Base-by-base conservation (phyloP, 2,329 filamentous ascomycete genomes). In the Zymoseptoria crescenta region DNA sequence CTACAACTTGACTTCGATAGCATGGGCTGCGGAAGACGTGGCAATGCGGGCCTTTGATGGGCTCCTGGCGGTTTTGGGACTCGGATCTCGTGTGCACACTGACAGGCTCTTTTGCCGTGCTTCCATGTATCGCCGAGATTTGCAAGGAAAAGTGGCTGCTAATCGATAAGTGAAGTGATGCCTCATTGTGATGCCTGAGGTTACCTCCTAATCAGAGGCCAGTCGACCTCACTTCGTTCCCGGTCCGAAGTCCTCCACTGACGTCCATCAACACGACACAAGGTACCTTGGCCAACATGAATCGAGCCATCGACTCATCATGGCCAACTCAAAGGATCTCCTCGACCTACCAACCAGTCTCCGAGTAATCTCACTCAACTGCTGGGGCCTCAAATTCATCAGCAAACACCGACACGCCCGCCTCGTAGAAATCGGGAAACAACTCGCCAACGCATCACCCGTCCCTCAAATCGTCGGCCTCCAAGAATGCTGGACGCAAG, bases 321-420 rank as follows among this genome's bases (percentile, higher is more conserved):
- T 41, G 27, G 20, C 24, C 24, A 20, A 51, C 16, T 4, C 48
- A 19, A 56, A 30, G n/a, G 30, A 19, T 29, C 52, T 59, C 49
- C 50, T 54, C 81, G 35, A 57, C 7, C 63, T 64, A 1, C 64
- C 64, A 16, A 59, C 58, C 19, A 77, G 76, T 30, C 81, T 97
- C 71, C 87, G 88, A 70, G 81, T 97, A 66, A 78, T 96, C 65
- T 94, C 90, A 4, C 84, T 96, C 73, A 99, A 99, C 76, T 96
- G 91, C 83, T 97, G 94, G 93, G 94, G 94, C 55, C 85, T 97
- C 62, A 93, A 95, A 70, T 91, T 85, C 77, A 81, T 97, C 69
- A 87, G 92, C 55, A 86, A 87, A 65, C 83, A 89, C 66, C 89
- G 92, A 65, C 79, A 82, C 64, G 87, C 88, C 68, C 89, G 94